Evolutionary conservation across 2,329 filamentous ascomycete genomes (phyloP), one percentile per base, ranked within the genome.

Genomic region (Xylariaceae sp.): DNA sequence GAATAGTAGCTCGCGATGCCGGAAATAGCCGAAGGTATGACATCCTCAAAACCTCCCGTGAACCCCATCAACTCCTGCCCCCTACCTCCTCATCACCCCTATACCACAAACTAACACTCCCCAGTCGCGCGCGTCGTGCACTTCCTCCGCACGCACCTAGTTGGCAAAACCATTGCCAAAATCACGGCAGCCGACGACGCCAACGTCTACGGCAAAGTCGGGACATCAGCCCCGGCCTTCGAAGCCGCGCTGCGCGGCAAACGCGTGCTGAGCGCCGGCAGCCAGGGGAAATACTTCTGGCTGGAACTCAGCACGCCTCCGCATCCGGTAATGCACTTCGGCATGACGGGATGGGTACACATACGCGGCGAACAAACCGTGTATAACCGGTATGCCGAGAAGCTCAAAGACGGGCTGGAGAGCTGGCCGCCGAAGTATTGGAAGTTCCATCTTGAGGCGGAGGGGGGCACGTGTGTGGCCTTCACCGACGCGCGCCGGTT

Each of bases 221-320:
- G 92, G 35, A 95, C 89, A 0, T 90, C 83, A 15, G 90, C 88
- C 0, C 74, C 83, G 0, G 88, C 87, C 35, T 92, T 99, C 63
- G 80, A 89, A 67, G 81, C 84, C 57, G 86, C 88, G 1, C 78
- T 97, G 70, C 81, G 81, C 2, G 91, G 90, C 3, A 93, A 89
- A 69, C 90, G 85, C 70, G 85, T 86, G 2, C 60, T 84, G 7
- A 80, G 78, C 56, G 89, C 89, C 3, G 89, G 89, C 3, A 91
- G 89, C 61, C 94, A 97, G 72, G 94, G 94, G 8, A 99, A 97
- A 81, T 97, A 97, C 72, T 97, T 99, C 73, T 99, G 94, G 86
- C 83, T 78, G 39, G 75, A 77, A 80, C 79, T 97, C 18, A 86
- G 90, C 44, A 89, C 82, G 8, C 82, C 90, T 9, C 92, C 93